Conservation (phyloP, 306 rosid genomes). For the Luffa acutangula region DNA sequence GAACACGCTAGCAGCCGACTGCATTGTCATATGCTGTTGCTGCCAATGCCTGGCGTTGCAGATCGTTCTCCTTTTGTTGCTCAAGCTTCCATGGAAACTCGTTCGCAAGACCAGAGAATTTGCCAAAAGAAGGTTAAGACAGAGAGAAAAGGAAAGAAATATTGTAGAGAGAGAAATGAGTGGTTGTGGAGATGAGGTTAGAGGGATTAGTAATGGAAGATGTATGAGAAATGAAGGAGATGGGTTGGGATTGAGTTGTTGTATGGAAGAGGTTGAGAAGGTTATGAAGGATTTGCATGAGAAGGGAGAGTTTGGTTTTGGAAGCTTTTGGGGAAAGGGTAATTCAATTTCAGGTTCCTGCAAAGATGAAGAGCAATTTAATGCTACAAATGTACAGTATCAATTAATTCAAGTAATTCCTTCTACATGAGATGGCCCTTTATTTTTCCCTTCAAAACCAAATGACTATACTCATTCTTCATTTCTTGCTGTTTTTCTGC, state of each 20-base stretch:
- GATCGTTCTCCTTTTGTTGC: conserved; percentile 38
- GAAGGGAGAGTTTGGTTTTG: conserved; percentile 73
- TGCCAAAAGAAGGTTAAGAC: conserved; percentile 38
- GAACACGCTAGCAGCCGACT: conserved; percentile 51
- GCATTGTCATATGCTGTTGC: conserved; percentile 72
- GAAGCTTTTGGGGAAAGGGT: conserved; percentile 60
- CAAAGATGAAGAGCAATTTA: conserved; percentile 13
- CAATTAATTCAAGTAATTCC: conserved; percentile 35
- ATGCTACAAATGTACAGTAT: conserved; percentile 20
- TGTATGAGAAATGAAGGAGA: conserved; percentile 25
- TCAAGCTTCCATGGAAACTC: conserved; percentile 54
- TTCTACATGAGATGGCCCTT: conserved; percentile 2
- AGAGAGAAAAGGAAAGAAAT: conserved; percentile 20
- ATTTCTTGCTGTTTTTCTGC: background rate
- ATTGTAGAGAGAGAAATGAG: conserved; percentile 19
- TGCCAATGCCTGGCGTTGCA: conserved; percentile 80
- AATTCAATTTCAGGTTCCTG: conserved; percentile 11
- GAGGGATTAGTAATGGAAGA: conserved; percentile 10
- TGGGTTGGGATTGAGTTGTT: conserved; percentile 15
- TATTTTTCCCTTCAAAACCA: background rate
- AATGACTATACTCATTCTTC: background rate
- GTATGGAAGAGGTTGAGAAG: conserved; percentile 70
- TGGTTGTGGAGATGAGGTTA: conserved; percentile 21
- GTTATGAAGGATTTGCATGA: conserved; percentile 48
- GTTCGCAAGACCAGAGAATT: conserved; percentile 39